Evolutionary conservation across 306 rosid genomes (phyloP), one percentile per base, ranked within the genome.

Genomic region (Adenanthera pavonina): DNA sequence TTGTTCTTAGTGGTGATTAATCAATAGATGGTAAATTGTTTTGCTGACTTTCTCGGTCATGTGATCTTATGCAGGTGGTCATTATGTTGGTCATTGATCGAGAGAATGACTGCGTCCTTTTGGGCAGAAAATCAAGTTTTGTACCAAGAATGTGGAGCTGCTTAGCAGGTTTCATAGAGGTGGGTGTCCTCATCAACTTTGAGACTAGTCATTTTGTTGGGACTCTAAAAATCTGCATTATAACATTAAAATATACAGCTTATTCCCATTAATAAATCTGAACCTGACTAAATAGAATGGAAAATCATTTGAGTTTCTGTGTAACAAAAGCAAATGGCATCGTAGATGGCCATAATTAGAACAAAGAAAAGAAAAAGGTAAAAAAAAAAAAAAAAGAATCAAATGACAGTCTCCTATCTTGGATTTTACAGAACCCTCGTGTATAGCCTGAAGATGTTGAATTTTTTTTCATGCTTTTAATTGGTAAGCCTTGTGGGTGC

Each of bases 101-200:
- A 84, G 93, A 92, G 87, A 93, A 92, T 5, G 93, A 93, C 61
- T 84, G 92, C 59, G 97, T 83, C 56, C 97, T 95, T 48, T 77
- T 93, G 86, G 83, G 91, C 74, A 85, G 86, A 80, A 91, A 92
- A 70, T 85, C 90, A 4, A 88, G 89, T 82, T 85, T 80, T 71
- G 87, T 89, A 17, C 82, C 92, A 14, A 86, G 88, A 79, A 85
- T 91, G 90, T 95, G 97, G 94, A 92, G 90, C 71, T 93, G 98
- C 89, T 89, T 92, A 62, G 92, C 98, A 68, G 99, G 99, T 76
- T 95, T 95, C 81, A 84, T 85, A 67, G 99, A 95, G 96, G 98
- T 90, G 81, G 51, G 57, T 75, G 3, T 52, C 81, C 87, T 77
- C 59, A 35, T 57, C 78, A 79, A 83, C 51, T 81, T 87, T 60